Base-by-base conservation (phyloP, 805 yeast genomes). In the Grigorovia yakushimaensis region DNA sequence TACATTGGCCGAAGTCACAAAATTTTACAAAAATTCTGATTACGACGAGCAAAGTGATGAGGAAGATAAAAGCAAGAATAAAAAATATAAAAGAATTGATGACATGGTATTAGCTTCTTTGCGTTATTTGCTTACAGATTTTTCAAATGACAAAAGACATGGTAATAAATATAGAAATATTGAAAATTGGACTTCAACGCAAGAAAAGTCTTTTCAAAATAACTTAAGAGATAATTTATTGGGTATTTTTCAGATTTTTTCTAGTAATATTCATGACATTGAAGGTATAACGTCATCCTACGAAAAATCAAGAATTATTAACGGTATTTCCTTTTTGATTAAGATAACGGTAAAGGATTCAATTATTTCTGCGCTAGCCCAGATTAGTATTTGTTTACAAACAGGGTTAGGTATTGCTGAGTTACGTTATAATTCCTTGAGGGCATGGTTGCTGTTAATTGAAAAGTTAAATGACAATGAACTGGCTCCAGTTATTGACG, bases 331-430 rank as follows among this genome's bases (percentile, higher is more conserved):
- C 37, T 77, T 82, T 48, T 65, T 91, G 21, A 77, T 85, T 6
- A 70, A 73, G 40, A 50, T 57, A 47, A 64, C 79, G 2, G 67
- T 79, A 1, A 74, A 74, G 5, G 68, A 72, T 22, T 71, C 80
- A 15, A 76, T 84, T 27, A 74, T 78, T 4, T 76, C 84, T 1
- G 86, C 87, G 0, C 64, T 84, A 35, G 94, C 96, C 0, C 98
- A 89, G 60, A 77, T 91, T 4, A 82, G 87, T 49, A 84, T 95
- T 1, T 84, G 95, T 55, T 67, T 91, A 11, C 96, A 88, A 59
- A 80, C 88, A 1, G 82, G 91, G 0, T 64, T 89, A 20, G 88
- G 82, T 38, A 75, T 74, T 18, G 66, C 73, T 0, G 79, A 78
- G 21, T 71, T 88, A 13, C 82, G 82, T 49, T 67, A 68, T 15